phyloP scores from a whole-genome alignment of 225 moss, liverwort and hornwort species.

The Bryum argenteum region DNA sequence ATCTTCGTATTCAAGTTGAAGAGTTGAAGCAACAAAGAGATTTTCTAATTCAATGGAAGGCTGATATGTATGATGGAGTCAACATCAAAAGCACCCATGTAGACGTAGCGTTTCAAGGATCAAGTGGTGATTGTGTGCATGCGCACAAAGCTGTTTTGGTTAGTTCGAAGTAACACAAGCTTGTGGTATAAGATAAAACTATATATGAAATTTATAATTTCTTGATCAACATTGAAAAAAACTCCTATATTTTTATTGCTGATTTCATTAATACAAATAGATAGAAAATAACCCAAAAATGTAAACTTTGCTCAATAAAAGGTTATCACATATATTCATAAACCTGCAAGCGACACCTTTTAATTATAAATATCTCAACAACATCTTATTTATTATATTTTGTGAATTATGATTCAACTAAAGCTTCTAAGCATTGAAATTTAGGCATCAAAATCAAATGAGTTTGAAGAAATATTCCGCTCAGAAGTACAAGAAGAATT shows the following conservation, averaged over 20 bases:
- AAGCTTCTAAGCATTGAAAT: conserved; percentile 4
- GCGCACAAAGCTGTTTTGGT: conserved; percentile 61
- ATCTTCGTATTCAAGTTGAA: conserved; percentile 39
- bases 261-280: too few species aligned
- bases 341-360: not conserved
- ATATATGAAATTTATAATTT: not conserved
- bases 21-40: conserved; percentile 52
- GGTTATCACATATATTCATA: not conserved
- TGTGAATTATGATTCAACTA: not conserved
- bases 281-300: too few species aligned
- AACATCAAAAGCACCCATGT: conserved; percentile 38
- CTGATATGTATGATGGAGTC: conserved; percentile 13
- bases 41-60: conserved; percentile 51
- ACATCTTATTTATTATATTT: not conserved
- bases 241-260: too few species aligned
- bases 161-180: not conserved
- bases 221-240: too few species aligned
- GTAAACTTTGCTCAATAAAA: too few species aligned
- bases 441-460: conserved; percentile 56
- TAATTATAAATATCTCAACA: not conserved
- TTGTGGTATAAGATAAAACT: not conserved
- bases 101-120: conserved; percentile 51
- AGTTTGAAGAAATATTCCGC: conserved; percentile 47
- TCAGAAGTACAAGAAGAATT: conserved; percentile 30
- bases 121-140: conserved; percentile 43